Evolutionary conservation across 1,284 basidiomycete species (phyloP).

Genomic region (Ustilago xerochloae): DNA sequence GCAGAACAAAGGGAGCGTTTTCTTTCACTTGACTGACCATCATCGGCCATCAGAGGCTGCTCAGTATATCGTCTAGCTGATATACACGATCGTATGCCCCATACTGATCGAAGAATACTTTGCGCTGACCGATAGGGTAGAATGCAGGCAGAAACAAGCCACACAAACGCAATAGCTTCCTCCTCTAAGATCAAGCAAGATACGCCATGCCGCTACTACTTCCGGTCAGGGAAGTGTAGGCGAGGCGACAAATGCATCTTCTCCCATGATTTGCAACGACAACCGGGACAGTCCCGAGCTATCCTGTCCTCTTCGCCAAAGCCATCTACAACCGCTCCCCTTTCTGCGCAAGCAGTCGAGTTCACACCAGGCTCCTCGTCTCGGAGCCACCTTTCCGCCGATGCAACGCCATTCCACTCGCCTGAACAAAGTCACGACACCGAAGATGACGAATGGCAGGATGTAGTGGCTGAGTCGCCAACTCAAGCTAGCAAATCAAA

Average conservation of each 20-base stretch:
- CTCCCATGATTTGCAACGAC: conserved; percentile 14
- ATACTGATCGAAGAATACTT: background rate
- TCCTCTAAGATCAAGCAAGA: background rate
- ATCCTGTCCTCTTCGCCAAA: background rate
- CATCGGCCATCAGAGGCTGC: background rate
- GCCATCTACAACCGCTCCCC: background rate
- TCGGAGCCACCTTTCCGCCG: conserved; percentile 10
- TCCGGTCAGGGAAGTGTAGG: conserved; percentile 38
- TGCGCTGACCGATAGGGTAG: no score
- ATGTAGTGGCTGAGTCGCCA: background rate
- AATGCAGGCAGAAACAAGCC: conserved; percentile 16
- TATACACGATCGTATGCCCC: background rate
- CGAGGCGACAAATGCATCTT: conserved; percentile 37
- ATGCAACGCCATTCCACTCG: conserved; percentile 16
- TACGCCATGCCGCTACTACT: conserved; percentile 32
- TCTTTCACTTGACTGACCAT: background rate
- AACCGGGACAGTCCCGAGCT: background rate
- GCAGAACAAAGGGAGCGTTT: background rate
- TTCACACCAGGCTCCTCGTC: conserved; percentile 2
- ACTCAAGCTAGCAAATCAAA: background rate
- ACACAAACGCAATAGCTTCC: background rate
- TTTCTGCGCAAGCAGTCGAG: conserved; percentile 12
- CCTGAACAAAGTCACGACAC: background rate
- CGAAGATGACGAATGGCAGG: conserved; percentile 18
- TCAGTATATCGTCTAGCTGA: background rate